Conservation (phyloP, 2,329 filamentous ascomycete species). For the Samsoniella hepiali region DNA sequence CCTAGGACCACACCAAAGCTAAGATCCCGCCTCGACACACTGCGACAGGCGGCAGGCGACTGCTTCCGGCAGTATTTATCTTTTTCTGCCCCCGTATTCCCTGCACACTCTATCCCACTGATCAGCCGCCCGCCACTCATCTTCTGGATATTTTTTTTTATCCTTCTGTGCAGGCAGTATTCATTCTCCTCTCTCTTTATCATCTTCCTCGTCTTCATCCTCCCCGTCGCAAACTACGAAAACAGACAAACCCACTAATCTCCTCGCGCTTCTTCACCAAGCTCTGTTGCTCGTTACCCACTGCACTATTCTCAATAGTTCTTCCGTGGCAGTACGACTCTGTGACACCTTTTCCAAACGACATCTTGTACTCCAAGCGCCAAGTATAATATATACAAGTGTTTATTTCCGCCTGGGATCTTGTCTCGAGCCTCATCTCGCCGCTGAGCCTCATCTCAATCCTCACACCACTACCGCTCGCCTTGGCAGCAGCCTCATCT, state of each 20-base stretch:
- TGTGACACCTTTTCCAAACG: background rate
- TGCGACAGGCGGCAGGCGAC: background rate
- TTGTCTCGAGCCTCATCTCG: background rate
- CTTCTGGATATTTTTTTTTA: background rate
- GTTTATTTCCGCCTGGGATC: no score
- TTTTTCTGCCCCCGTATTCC: background rate
- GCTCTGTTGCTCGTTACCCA: background rate
- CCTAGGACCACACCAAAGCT: background rate
- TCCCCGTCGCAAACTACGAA: no score
- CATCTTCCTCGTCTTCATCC: background rate
- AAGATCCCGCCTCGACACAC: background rate
- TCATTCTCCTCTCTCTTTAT: background rate
- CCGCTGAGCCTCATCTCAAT: background rate
- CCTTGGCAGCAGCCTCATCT: background rate
- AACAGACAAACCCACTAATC: background rate
- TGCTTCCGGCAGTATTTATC: conserved; percentile 8
- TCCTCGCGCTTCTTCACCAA: background rate
- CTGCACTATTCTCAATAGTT: conserved; percentile 5
- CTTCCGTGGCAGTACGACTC: background rate
- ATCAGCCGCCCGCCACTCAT: conserved; percentile 1
- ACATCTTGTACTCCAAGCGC: background rate
- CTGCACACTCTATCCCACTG: conserved; percentile 1
- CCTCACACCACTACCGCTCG: background rate
- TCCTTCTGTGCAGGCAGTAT: background rate
- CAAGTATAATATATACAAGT: background rate